Base-by-base conservation (phyloP, 1,139 yeast species). In the Sugiyamaella paludigena region DNA sequence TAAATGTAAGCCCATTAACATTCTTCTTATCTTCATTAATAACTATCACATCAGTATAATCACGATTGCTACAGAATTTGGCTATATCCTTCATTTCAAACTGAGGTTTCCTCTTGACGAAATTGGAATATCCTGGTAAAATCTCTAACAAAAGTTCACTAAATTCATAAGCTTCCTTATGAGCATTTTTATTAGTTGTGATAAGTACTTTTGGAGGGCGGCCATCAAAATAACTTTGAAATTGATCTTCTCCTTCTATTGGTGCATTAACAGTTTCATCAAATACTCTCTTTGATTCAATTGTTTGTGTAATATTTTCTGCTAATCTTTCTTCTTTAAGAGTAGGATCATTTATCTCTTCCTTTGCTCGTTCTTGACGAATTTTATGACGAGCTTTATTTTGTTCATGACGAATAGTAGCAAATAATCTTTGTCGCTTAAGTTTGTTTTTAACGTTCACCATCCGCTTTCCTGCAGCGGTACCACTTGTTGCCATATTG, bases 1-100 rank as follows among this genome's bases (percentile, higher is more conserved):
- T 84, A 63, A 94, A 85, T 1, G 98, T 88, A 52, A 94, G 70
- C 3, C 98, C 98, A 45, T 87, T 91, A 42, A 92, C 95, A 56
- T 77, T 78, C 68, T 92, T 92, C 68, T 89, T 89, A 70, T 88
- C 96, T 70, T 92, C 98, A 68, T 92, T 92, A 55, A 92, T 81
- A 45, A 92, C 89, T 36, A 92, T 74, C 59, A 92, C 73, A 63
- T 91, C 95, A 0, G 97, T 89, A 70, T 78, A 94, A 28, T 83
- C 92, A 61, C 98, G 74, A 64, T 85, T 87, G 40, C 81, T 66
- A 66, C 96, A 87, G 59, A 81, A 82, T 58, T 81, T 80, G 26
- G 95, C 88, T 79, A 92, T 92, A 50, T 88, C 96, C 58, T 83
- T 80, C 78, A 92, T 84, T 40, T 78, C 77, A 66, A 83, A 89